phyloP scores from a whole-genome alignment of 2,329 filamentous ascomycete genomes.

The Nemania abortiva region DNA sequence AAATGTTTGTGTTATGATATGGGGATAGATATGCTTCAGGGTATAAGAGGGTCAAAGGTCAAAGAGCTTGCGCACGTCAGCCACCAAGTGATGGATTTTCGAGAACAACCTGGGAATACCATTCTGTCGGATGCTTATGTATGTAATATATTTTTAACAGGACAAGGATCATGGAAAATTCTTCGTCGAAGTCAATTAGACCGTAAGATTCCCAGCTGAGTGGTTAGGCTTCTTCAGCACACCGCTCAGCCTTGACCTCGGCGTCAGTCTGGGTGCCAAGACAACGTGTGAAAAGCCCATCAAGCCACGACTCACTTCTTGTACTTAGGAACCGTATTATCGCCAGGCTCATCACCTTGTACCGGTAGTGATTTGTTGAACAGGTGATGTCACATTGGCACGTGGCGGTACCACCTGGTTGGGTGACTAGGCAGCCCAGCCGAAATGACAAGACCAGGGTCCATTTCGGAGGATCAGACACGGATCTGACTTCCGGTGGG shows the following conservation, averaged over 20 bases:
- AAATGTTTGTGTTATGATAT: not conserved
- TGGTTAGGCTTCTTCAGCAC: not conserved
- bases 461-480: not conserved
- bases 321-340: not conserved
- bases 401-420: not conserved
- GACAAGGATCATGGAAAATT: not conserved
- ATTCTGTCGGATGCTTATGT: not conserved
- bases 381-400: not conserved
- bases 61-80: not conserved
- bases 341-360: not conserved
- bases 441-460: not conserved
- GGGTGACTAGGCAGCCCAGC: not conserved
- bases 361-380: not conserved
- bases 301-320: slow-evolving; percentile 1
- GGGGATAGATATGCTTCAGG: not conserved
- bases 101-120: not conserved
- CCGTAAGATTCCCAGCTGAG: not conserved
- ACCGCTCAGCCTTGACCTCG: slow-evolving; percentile 9
- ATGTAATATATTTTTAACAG: not conserved
- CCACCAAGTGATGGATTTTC: not conserved
- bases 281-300: not conserved
- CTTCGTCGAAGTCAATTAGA: not conserved
- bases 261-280: not conserved
- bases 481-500: not conserved
- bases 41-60: not conserved